Percentiles rank a stretch among this genome's conserved stretches.
These are phyloP conservation scores for Seminavis robusta DNA, from an alignment of 108 stramenopile species.

Conservation along the genomic window DNA sequence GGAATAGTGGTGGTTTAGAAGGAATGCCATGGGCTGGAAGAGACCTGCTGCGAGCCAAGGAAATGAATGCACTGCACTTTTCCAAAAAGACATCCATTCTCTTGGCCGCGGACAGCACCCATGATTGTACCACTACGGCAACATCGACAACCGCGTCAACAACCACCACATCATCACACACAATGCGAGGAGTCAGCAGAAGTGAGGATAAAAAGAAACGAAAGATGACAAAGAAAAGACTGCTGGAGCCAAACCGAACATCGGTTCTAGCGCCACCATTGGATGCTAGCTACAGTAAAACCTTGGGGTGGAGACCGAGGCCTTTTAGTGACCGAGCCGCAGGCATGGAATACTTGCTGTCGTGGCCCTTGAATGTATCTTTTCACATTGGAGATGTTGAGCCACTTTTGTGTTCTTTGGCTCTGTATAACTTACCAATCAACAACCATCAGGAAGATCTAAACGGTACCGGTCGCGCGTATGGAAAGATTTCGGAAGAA, in stretches of 20 bases:
- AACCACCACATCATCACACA: background rate
- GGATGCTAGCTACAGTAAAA: conserved; percentile 53
- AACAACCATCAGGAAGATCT: background rate
- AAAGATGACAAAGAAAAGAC: background rate
- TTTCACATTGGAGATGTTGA: conserved; percentile 54
- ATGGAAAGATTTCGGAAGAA: conserved; percentile 78
- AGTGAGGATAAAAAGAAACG: background rate
- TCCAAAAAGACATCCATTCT: background rate
- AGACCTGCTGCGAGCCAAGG: conserved; percentile 50
- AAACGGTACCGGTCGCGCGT: background rate
- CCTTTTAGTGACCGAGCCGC: conserved; percentile 78
- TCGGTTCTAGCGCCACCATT: conserved; percentile 78
- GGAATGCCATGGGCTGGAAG: conserved; percentile 60
- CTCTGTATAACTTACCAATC: conserved; percentile 48
- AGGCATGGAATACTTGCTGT: conserved; percentile 47
- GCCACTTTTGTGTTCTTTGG: conserved; percentile 67
- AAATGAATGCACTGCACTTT: conserved; percentile 42
- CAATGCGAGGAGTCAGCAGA: too few species aligned
- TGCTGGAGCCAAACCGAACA: conserved; percentile 15
- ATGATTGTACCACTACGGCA: background rate
- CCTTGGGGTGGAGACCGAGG: conserved; percentile 66
- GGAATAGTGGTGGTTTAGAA: conserved; percentile 44
- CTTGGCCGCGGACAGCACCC: background rate
- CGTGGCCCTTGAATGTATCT: conserved; percentile 47
- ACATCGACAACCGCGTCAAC: conserved; percentile 6